These are phyloP conservation scores for Silene latifolia DNA, from an alignment of 148 eudicot genomes.

Conservation along the genomic window DNA sequence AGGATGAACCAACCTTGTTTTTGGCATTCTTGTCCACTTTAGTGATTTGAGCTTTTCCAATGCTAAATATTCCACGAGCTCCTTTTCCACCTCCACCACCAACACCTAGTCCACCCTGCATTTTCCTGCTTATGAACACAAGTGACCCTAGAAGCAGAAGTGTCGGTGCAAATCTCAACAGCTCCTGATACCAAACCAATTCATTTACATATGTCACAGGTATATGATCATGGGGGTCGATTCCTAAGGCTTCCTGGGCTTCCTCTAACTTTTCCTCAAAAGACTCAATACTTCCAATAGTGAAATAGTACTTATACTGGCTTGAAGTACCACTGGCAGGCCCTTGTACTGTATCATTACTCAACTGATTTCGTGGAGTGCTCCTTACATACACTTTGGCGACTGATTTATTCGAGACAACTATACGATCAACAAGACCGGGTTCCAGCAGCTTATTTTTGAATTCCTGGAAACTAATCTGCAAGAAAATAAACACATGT, in stretches of 20 bases:
- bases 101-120: conserved; percentile 83
- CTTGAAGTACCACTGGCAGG: conserved; percentile 36
- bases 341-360: conserved; percentile 36
- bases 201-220: conserved; percentile 72
- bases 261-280: conserved; percentile 90
- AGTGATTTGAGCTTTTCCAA: conserved; percentile 70
- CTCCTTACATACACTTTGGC: conserved; percentile 79
- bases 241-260: conserved; percentile 72
- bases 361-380: conserved; percentile 47
- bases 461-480: conserved; percentile 97
- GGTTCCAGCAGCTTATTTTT: conserved; percentile 90
- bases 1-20: conserved; percentile 52
- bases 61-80: conserved; percentile 75
- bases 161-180: conserved; percentile 64
- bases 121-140: conserved; percentile 51
- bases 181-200: conserved; percentile 66
- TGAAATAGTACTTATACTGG: conserved; percentile 69
- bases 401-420: conserved; percentile 68
- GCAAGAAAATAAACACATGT: conserved; percentile 26
- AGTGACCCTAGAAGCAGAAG: conserved; percentile 64
- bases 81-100: conserved; percentile 64
- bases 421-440: conserved; percentile 80
- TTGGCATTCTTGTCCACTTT: conserved; percentile 83
- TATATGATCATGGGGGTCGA: conserved; percentile 66
- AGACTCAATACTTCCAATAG: conserved; percentile 74